Percentiles rank a stretch among this genome's conserved stretches.
phyloP scores from a whole-genome alignment of 2,329 filamentous ascomycete genomes.

The Dryadomyces quercus-mongolicae region DNA sequence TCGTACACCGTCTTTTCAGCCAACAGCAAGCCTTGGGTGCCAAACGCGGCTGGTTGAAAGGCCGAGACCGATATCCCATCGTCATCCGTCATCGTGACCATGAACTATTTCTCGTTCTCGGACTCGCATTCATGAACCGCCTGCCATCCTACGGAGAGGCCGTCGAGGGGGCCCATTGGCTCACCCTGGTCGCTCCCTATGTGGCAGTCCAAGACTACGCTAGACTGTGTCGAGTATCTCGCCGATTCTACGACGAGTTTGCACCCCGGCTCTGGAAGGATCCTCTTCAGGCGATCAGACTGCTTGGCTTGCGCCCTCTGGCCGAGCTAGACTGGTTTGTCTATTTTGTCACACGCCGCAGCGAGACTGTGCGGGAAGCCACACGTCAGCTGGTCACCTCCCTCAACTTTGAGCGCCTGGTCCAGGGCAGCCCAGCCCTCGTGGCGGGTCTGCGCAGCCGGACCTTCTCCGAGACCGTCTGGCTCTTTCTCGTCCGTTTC shows the following conservation, averaged over 20 bases:
- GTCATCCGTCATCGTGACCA: too few species aligned
- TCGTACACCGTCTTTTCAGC: too few species aligned
- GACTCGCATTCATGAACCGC: constrained; percentile 16
- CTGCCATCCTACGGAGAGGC: constrained; percentile 45
- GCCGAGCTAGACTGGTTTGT: constrained; percentile 38
- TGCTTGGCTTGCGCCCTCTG: constrained; percentile 27
- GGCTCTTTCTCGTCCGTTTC: constrained; percentile 24
- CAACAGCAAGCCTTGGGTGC: too few species aligned
- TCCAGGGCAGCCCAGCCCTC: constrained; percentile 26
- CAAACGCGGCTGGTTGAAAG: too few species aligned
- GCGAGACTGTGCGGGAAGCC: constrained; percentile 19
- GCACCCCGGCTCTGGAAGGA: constrained; percentile 41
- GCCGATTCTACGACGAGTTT: constrained; percentile 34
- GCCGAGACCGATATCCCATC: too few species aligned
- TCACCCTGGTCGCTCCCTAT: constrained; percentile 33
- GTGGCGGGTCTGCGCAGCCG: constrained; percentile 25
- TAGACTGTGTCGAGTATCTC: constrained; percentile 35
- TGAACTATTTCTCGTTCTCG: too few species aligned
- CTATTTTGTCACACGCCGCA: constrained; percentile 29
- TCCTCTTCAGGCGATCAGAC: constrained; percentile 27
- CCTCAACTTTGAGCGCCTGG: constrained; percentile 35
- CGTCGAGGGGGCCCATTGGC: constrained; percentile 32
- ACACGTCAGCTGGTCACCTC: constrained; percentile 32
- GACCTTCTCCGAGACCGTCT: constrained; percentile 28
- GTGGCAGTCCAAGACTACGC: constrained; percentile 28